Base-by-base conservation (phyloP, 495 filamentous ascomycete species). In the Lepidopterella palustris region DNA sequence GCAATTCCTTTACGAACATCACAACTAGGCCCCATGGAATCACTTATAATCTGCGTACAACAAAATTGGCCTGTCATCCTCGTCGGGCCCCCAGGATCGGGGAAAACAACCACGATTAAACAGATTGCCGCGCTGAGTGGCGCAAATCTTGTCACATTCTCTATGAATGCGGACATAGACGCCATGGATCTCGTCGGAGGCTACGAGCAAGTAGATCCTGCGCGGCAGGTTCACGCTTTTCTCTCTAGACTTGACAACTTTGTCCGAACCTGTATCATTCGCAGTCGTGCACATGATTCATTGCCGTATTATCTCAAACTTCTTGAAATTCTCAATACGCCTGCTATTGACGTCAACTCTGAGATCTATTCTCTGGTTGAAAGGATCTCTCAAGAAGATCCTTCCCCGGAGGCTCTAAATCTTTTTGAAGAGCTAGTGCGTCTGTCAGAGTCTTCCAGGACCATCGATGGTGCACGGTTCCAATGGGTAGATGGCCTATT, bases 151-250 rank as follows among this genome's bases (percentile, higher is more conserved):
- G 79, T 88, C 42, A 85, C 87, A 42, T 84, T 97, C 55, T 82
- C 91, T 10, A 77, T 97, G 65, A 97, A 95, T 71, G 83, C 89
- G 3, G 95, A 97, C 61, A 88, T 92, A 50, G 95, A 99, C 72
- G 89, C 92, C 15, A 96, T 92, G 84, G 95, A 99, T 68, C 79
- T 99, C 23, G 87, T 99, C 53, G 95, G 95, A 63, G 91, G 93
- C 0, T 99, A 95, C 68, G 95, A 97, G 68, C 95, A 99, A 73
- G 85, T 89, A 31, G 91, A 97, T 70, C 80, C 89, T 51, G 75
- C 84, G 28, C 81, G 92, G 48, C 82, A 84, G 48, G 71, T 84
- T 18, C 82, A 82, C 67, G 74, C 63, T 55, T 82, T 78, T 60
- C 75, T 80, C 59, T 70, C 66, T 28, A 78, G 82, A 55, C 68